These are phyloP conservation scores for Stachybotrys echinatus DNA, from an alignment of 2,329 filamentous ascomycete genomes.

Conservation along the genomic window DNA sequence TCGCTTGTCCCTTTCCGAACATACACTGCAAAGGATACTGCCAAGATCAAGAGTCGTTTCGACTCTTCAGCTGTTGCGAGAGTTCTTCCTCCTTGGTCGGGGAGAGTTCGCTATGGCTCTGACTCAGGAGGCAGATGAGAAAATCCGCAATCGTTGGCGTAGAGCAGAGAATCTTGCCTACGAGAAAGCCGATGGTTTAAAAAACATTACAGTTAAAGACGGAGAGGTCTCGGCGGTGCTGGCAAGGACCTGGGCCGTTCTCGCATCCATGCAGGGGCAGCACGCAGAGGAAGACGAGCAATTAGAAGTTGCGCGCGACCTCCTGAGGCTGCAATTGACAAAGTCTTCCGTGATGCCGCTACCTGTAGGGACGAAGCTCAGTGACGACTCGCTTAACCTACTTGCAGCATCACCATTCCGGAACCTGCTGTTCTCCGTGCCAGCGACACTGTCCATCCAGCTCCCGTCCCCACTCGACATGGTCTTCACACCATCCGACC, in stretches of 20 bases:
- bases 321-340: slow-evolving; percentile 62
- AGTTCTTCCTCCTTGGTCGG: slow-evolving; percentile 81
- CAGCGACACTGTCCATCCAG: slow-evolving; percentile 62
- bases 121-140: slow-evolving; percentile 78
- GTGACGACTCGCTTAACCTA: slow-evolving; percentile 20
- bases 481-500: slow-evolving; percentile 71
- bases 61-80: slow-evolving; percentile 69
- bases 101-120: slow-evolving; percentile 90
- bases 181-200: slow-evolving; percentile 45
- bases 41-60: slow-evolving; percentile 73
- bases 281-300: slow-evolving; percentile 75
- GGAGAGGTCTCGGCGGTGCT: slow-evolving; percentile 78
- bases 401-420: slow-evolving; percentile 59
- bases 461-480: slow-evolving; percentile 79
- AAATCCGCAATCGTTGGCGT: slow-evolving; percentile 68
- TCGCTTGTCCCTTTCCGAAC: slow-evolving; percentile 75
- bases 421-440: slow-evolving; percentile 75
- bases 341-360: slow-evolving; percentile 37
- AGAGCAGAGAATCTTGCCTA: slow-evolving; percentile 53
- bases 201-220: slow-evolving; percentile 68
- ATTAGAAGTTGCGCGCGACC: slow-evolving; percentile 74
- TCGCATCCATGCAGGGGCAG: slow-evolving; percentile 68
- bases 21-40: slow-evolving; percentile 74
- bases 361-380: slow-evolving; percentile 29
- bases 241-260: slow-evolving; percentile 69